A percentile compares a stretch with the other conserved stretches of the same genome.
phyloP scores from a whole-genome alignment of 257 asterid species.

The Thymus mandschuricus region DNA sequence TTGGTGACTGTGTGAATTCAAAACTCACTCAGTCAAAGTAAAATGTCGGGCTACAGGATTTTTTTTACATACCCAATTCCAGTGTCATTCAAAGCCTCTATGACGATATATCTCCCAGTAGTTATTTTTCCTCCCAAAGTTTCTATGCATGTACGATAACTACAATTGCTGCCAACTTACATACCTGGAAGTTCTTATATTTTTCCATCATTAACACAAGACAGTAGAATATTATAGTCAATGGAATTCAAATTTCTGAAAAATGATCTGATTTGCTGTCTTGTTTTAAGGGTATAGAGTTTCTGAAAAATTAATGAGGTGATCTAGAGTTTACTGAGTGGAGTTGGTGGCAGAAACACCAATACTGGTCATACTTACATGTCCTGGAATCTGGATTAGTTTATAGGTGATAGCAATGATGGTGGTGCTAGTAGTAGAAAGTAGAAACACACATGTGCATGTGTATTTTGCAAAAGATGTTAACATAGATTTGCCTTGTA shows the following conservation, averaged over 20 bases:
- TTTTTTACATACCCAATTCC: not conserved
- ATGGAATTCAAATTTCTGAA: not conserved
- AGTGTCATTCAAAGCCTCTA: not conserved
- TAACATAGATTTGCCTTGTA: constrained; percentile 39
- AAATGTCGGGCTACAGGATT: not conserved
- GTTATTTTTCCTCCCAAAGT: not conserved
- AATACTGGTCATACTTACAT: not conserved
- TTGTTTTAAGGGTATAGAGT: constrained; percentile 7
- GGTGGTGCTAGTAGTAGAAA: not conserved
- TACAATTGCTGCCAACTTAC: constrained; percentile 9
- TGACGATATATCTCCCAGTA: not conserved
- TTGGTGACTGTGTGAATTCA: not conserved
- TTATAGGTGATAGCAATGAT: not conserved
- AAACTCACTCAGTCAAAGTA: not conserved
- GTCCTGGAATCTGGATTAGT: not conserved
- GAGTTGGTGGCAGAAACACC: constrained; percentile 3
- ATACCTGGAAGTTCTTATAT: not conserved
- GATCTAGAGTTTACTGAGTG: not conserved
- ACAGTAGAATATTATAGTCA: too few relatives aligned
- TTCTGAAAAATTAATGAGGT: constrained; percentile 1
- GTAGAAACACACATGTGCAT: not conserved
- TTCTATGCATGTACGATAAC: constrained; percentile 1
- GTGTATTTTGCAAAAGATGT: not conserved
- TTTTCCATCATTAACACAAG: too few relatives aligned
- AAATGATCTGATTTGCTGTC: constrained; percentile 1